Evolutionary conservation across 1,139 yeast species (phyloP).

Genomic region (Kluyveromyces sp.): DNA sequence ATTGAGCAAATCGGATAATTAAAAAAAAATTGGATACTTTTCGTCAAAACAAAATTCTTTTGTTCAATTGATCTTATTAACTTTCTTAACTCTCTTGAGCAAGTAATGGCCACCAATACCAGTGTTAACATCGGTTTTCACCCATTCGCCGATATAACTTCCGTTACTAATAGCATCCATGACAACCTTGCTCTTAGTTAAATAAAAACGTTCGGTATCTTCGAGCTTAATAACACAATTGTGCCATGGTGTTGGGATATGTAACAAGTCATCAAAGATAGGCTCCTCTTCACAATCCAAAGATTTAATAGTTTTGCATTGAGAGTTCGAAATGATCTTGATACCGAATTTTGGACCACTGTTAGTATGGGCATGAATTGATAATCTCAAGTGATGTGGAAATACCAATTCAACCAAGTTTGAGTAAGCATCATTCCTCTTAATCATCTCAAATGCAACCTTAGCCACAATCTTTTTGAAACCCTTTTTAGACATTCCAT

Average conservation of each 20-base stretch:
- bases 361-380: conserved; percentile 55
- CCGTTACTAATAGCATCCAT: conserved; percentile 31
- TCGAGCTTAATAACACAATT: conserved; percentile 43
- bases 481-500: conserved; percentile 38
- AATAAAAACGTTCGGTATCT: conserved; percentile 25
- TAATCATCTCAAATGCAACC: conserved; percentile 58
- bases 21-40: not conserved
- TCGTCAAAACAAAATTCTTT: not conserved
- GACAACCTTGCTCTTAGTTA: conserved; percentile 32
- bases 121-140: conserved; percentile 20
- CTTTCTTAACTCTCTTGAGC: conserved; percentile 7
- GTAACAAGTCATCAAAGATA: conserved; percentile 41
- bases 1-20: not conserved
- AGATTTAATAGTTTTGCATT: conserved; percentile 36
- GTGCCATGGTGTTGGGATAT: conserved; percentile 65
- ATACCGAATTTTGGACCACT: conserved; percentile 54
- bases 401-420: conserved; percentile 52
- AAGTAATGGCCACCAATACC: conserved; percentile 31
- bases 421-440: conserved; percentile 57
- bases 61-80: not conserved
- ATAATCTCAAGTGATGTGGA: conserved; percentile 51
- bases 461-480: conserved; percentile 44
- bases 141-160: conserved; percentile 29
- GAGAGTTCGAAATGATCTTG: conserved; percentile 38
- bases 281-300: conserved; percentile 35